Percentiles rank a stretch among this genome's conserved stretches.
These are phyloP conservation scores for Phylloporus sp. DNA, from an alignment of 768 basidiomycete species.

Conservation along the genomic window DNA sequence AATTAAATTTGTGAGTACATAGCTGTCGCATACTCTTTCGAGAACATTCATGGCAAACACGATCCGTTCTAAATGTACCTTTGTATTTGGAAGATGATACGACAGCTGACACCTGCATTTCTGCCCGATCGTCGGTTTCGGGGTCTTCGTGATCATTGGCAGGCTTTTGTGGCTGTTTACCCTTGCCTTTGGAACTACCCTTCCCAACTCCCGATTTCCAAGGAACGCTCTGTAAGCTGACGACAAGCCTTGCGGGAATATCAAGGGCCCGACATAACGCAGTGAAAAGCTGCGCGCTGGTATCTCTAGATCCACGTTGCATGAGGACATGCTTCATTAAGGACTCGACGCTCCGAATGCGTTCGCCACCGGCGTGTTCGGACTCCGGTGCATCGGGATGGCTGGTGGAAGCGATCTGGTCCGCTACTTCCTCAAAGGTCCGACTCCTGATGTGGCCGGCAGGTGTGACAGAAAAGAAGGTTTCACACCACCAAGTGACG, in stretches of 20 bases:
- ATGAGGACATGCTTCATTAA: constrained; percentile 91
- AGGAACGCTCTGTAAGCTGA: constrained; percentile 87
- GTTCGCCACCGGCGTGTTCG: constrained; percentile 53
- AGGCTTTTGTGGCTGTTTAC: constrained; percentile 22
- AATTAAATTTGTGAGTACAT: constrained; percentile 9
- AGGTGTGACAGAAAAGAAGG: constrained; percentile 61
- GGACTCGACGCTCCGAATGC: constrained; percentile 73
- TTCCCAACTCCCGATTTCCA: constrained; percentile 71
- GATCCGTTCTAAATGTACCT: constrained; percentile 23
- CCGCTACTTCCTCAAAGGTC: constrained; percentile 73
- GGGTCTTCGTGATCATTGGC: constrained; percentile 19
- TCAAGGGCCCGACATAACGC: constrained; percentile 82
- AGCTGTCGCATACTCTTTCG: constrained; percentile 1
- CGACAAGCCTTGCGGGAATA: constrained; percentile 83
- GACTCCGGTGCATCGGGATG: constrained; percentile 37
- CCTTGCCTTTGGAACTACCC: constrained; percentile 39
- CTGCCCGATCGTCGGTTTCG: constrained; percentile 35
- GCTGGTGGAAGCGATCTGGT: constrained; percentile 27
- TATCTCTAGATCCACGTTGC: constrained; percentile 77
- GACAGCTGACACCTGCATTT: constrained; percentile 36
- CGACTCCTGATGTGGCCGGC: constrained; percentile 69
- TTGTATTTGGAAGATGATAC: constrained; percentile 33
- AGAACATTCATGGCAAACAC: constrained; percentile 1
- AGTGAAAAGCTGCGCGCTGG: constrained; percentile 88
- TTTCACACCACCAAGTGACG: constrained; percentile 77